phyloP scores from a whole-genome alignment of 2,329 filamentous ascomycete genomes.

The Talaromyces piceae region DNA sequence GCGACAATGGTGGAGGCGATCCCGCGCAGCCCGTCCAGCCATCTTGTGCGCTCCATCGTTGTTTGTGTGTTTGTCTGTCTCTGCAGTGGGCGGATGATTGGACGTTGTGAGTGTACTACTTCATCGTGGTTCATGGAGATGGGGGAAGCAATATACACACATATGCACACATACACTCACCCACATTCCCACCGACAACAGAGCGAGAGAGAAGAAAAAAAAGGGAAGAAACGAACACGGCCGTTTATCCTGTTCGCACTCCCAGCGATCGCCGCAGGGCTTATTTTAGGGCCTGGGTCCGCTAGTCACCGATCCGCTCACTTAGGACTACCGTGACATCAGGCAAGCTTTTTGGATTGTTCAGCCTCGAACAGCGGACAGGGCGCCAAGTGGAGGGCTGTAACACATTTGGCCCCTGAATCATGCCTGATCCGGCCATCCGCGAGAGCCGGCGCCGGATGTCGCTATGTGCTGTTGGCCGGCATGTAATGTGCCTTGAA shows the following conservation, averaged over 20 bases:
- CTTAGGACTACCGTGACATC: background rate
- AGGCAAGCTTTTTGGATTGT: background rate
- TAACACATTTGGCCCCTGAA: background rate
- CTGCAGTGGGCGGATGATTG: background rate
- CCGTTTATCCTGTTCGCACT: background rate
- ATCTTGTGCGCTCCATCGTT: conserved; percentile 7
- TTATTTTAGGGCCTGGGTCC: background rate
- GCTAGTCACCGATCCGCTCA: background rate
- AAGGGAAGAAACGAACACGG: background rate
- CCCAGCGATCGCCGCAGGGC: background rate
- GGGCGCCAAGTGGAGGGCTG: background rate
- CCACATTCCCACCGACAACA: too few species aligned
- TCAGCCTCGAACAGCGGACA: background rate
- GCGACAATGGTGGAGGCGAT: conserved; percentile 21
- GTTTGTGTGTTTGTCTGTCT: too few species aligned
- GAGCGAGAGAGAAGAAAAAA: background rate
- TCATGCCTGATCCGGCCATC: background rate
- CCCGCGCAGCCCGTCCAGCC: conserved; percentile 25
- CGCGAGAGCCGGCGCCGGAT: background rate
- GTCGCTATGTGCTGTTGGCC: too few species aligned
- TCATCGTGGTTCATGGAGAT: too few species aligned
- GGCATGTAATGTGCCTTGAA: too few species aligned
- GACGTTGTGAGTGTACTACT: background rate
- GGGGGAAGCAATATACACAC: too few species aligned
- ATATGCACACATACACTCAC: too few species aligned